Evolutionary conservation across 1,284 basidiomycete species (phyloP).

Genomic region (Mycosarcoma mackinlayi): DNA sequence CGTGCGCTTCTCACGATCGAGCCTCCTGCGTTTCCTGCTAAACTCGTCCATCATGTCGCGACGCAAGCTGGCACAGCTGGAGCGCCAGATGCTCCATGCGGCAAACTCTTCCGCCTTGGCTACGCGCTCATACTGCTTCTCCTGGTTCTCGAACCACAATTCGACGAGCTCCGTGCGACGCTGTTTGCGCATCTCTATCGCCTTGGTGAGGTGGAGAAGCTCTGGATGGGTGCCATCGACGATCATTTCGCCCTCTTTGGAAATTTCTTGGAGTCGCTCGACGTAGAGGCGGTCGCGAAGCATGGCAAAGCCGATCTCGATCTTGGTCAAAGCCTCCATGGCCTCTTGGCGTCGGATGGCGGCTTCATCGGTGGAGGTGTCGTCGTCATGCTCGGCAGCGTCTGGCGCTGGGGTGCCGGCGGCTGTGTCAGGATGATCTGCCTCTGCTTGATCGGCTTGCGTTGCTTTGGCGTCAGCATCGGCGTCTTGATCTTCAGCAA

Average conservation of each 20-base stretch:
- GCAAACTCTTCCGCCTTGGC: constrained; percentile 75
- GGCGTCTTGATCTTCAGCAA: constrained; percentile 1
- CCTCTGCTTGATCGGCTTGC: constrained; percentile 25
- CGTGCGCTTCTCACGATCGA: constrained; percentile 82
- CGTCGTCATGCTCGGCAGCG: constrained; percentile 50
- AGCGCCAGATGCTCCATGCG: constrained; percentile 75
- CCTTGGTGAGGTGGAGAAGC: constrained; percentile 77
- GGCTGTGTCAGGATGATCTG: constrained; percentile 43
- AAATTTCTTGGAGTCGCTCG: constrained; percentile 73
- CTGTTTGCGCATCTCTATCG: constrained; percentile 68
- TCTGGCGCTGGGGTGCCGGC: constrained; percentile 47
- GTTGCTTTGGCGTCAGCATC: constrained; percentile 20
- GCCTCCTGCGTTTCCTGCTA: constrained; percentile 79
- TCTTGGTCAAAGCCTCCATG: constrained; percentile 72
- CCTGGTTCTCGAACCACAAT: constrained; percentile 73
- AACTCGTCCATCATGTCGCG: constrained; percentile 83
- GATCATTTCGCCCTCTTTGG: constrained; percentile 72
- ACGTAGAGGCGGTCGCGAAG: constrained; percentile 73
- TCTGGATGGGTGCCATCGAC: constrained; percentile 79
- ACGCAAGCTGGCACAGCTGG: constrained; percentile 71
- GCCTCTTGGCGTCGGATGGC: constrained; percentile 70
- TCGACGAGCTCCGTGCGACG: constrained; percentile 67
- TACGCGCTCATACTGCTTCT: constrained; percentile 78
- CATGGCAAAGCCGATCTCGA: constrained; percentile 73
- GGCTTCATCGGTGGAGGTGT: constrained; percentile 59